A percentile compares a stretch with the other conserved stretches of the same genome.
Conservation (phyloP, 345 rosid species). For the Dipteronia dyeriana region DNA sequence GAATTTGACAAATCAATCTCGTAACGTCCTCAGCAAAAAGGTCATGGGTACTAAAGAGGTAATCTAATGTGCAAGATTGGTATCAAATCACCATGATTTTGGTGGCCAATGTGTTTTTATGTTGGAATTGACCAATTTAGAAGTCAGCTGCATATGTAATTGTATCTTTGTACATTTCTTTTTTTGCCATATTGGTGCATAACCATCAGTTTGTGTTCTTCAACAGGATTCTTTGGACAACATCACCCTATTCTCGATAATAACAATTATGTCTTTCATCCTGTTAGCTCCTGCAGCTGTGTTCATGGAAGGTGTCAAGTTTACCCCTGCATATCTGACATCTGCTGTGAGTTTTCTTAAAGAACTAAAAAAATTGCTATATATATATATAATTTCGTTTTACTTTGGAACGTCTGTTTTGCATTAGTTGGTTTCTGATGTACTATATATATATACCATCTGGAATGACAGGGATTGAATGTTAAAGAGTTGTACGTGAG, state of each 20-base stretch:
- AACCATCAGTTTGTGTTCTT: slow-evolving; percentile 18
- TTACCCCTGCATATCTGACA: slow-evolving; percentile 82
- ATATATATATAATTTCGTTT: neutral
- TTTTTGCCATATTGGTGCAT: neutral
- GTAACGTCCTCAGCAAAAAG: slow-evolving; percentile 90
- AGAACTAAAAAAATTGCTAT: neutral
- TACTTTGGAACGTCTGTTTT: neutral
- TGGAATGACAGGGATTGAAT: slow-evolving; percentile 65
- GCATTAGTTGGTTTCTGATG: slow-evolving; percentile 18
- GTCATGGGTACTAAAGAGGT: slow-evolving; percentile 98
- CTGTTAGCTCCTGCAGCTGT: slow-evolving; percentile 77
- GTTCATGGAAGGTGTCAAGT: slow-evolving; percentile 86
- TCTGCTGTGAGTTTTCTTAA: slow-evolving; percentile 66
- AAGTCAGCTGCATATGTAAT: neutral
- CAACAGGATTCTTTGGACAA: slow-evolving; percentile 92
- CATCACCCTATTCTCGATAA: slow-evolving; percentile 96
- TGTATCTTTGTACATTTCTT: neutral
- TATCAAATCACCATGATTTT: slow-evolving; percentile 2
- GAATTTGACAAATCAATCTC: slow-evolving; percentile 81
- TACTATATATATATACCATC: slow-evolving; percentile 3
- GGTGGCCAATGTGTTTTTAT: neutral
- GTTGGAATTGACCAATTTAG: neutral
- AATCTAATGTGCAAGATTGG: slow-evolving; percentile 22
- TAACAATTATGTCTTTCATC: slow-evolving; percentile 89
- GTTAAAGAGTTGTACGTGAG: slow-evolving; percentile 57